Base-by-base conservation (phyloP, 495 filamentous ascomycete genomes). In the Aspergillus bertholletiae region DNA sequence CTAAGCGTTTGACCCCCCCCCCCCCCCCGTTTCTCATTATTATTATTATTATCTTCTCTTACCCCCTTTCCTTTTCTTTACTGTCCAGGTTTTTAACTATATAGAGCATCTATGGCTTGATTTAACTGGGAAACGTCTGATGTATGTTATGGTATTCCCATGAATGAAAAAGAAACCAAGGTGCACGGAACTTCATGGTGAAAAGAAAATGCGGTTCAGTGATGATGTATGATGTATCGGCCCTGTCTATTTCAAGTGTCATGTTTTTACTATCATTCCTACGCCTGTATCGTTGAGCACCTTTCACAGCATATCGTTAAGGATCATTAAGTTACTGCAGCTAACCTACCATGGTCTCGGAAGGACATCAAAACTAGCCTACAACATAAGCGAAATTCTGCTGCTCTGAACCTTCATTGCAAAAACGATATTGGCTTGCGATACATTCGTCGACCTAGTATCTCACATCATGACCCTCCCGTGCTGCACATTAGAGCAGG, bases 91-190 rank as follows among this genome's bases (percentile, higher is more conserved):
- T 57, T 46, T 47, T 43, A 51, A 49, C 55, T 62, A 58, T 58
- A 63, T 63, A 63, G 55, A 60, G 51, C 61, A 63, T 60, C 30
- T 55, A 63, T 60, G 54, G 51, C 50, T 51, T 60, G 49, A 56
- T 41, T 60, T 23, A 50, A 39, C 46, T 12, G 55, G 57, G 55
- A 51, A 34, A 39, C 46, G 53, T 46, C 44, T 27, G 48, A 57
- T 57, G 56, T 63, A 62, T 55, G 59, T 59, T 53, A 27, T 50
- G 55, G 20, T 53, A 51, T 56, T 26, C 49, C 46, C 46, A 43
- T 49, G 49, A 46, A 55, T 47, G 40, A 40, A 45, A n/a, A 35
- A 34, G 21, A 18, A 20, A 43, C 28, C 50, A 52, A 28, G 49
- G 27, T 51, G 22, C 28, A 41, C 49, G 34, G 32, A 35, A 51